Base-by-base conservation (phyloP, 2,329 filamentous ascomycete species). In the Colletotrichum acutatum region DNA sequence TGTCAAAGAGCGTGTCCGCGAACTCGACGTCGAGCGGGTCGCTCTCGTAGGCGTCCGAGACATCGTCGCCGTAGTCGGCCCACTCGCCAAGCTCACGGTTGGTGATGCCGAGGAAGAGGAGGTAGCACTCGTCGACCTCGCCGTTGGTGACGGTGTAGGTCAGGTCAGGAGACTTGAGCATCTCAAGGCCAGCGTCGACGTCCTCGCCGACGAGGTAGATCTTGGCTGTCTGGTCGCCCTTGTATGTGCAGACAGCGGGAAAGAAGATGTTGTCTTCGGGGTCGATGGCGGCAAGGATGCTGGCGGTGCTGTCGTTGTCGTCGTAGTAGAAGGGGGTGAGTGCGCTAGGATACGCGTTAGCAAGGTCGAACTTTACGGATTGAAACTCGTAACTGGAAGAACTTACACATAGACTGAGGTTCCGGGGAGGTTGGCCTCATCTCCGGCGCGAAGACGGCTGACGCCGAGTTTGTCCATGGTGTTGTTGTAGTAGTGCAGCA, bases 401-500 rank as follows among this genome's bases (percentile, higher is more conserved):
- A n/a, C 42, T 49, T 49, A 49, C 42, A 49, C 42, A 49, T 49
- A 49, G 42, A 49, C 42, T 2, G 42, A 49, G 42, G 19, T 49
- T 22, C 42, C 42, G 4, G 42, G 42, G 8, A 49, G 42, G 3
- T 49, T n/a, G 42, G 42, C 42, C 42, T 49, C 42, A 1, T 49
- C 42, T 49, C 42, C 42, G 42, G 42, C 19, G 19, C 59, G 59
- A 2, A 62, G 59, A 19, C 59, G 59, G 59, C 59, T 62, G 34
- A 62, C 59, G 59, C 59, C 59, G n/a, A 62, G 5, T 37, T 28
- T 62, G 9, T 42, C 34, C 59, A 62, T 62, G 59, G 59, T 62
- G 59, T 62, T 62, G 59, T 62, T 62, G 59, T 62, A 62, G 59
- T 62, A 62, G 34, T 42, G 22, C 22, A 46, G 19, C n/a, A 62